Base-by-base conservation (phyloP, 306 rosid genomes). In the Cajanus cajan region DNA sequence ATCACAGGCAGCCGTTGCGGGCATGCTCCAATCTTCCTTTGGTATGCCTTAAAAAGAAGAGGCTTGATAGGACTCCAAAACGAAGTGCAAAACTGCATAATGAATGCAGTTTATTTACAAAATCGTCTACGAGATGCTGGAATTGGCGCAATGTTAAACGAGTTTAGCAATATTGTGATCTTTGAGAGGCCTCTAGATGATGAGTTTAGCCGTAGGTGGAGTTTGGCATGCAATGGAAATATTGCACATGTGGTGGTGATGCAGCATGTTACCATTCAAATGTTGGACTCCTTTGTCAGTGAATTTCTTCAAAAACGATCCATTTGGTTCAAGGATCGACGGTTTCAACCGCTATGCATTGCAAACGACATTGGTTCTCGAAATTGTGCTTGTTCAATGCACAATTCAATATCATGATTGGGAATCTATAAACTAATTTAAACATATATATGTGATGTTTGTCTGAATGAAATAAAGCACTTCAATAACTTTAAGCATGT, bases 1-100 rank as follows among this genome's bases (percentile, higher is more conserved):
- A 93, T 93, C 76, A 88, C 89, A 83, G 94, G 96, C 37, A 90
- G 94, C 58, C 86, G 91, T 59, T 73, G 84, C 14, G 92, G 97
- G 31, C 94, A 88, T 82, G 90, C 92, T 21, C 82, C 93, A 4
- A 88, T 92, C 36, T 92, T 88, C 78, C 80, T 92, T 2, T 92
- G 97, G 93, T 89, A 89, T 76, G 87, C 93, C 63, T 82, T 92
- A 9, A 82, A 86, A 87, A 76, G 15, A 45, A 92, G 80, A 75
- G 95, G 96, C 37, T 83, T 83, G 58, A 65, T 50, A 33, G 94
- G 94, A 16, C 82, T 91, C 55, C 78, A 88, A 57, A 88, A 89
- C n/a, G 94, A 89, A 78, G 97, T 85, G 39, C 87, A 90, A 33
- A 88, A 78, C 44, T 92, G 97, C 76, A 89, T 90, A 14, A 58